phyloP scores from a whole-genome alignment of 441 rosid genomes.

The Euphorbia celastroides region DNA sequence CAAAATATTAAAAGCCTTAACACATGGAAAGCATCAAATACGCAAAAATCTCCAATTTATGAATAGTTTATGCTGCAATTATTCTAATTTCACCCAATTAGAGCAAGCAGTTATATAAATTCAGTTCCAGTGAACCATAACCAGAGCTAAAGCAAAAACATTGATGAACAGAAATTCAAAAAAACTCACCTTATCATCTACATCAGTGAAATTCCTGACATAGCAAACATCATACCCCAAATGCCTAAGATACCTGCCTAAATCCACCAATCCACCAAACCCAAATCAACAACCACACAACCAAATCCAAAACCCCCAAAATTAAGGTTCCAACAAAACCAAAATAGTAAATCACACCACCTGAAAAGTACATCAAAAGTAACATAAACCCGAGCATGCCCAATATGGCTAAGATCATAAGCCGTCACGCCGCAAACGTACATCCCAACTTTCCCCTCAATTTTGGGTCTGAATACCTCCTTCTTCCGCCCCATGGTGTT shows the following conservation, averaged over 20 bases:
- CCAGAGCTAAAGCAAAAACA: background rate
- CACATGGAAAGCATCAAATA: background rate
- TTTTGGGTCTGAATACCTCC: constrained; percentile 62
- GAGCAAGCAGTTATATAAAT: background rate
- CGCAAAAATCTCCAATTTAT: background rate
- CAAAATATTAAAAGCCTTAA: background rate
- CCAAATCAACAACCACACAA: background rate
- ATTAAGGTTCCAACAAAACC: background rate
- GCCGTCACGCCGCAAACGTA: constrained; percentile 98
- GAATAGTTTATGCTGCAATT: background rate
- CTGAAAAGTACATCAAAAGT: constrained; percentile 83
- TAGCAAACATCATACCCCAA: constrained; percentile 77
- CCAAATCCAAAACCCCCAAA: background rate
- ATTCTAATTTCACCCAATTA: background rate
- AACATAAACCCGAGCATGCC: constrained; percentile 88
- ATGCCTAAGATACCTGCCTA: constrained; percentile 87
- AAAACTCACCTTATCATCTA: constrained; percentile 81
- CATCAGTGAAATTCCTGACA: constrained; percentile 91
- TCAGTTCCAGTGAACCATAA: background rate
- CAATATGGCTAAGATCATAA: constrained; percentile 92
- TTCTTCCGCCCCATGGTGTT: constrained; percentile 77
- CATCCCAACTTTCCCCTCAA: constrained; percentile 82
- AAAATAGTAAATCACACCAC: constrained; percentile 18
- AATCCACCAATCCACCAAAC: constrained; percentile 23
- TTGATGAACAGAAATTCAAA: background rate